Conservation (phyloP, 2,329 filamentous ascomycete species). For the Trichoderma koningii region DNA sequence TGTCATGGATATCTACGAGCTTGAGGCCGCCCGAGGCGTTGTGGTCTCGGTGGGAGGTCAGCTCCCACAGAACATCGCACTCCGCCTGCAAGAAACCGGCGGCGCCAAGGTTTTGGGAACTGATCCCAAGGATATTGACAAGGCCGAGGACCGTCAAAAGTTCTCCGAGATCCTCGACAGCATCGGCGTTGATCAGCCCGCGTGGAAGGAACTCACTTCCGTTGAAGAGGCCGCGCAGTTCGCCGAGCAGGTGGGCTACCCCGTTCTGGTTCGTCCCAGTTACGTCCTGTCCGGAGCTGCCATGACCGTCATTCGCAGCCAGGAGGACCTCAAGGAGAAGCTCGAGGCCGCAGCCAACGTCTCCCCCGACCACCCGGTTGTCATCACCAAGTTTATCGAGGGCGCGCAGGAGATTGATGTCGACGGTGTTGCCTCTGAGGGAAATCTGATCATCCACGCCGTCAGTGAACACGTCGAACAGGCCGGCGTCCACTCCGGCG, state of each 20-base stretch:
- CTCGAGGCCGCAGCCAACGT: conserved; percentile 86
- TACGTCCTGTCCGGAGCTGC: conserved; percentile 97
- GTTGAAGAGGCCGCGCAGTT: conserved; percentile 86
- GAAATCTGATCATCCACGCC: conserved; percentile 86
- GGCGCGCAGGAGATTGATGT: conserved; percentile 96
- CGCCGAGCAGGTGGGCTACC: conserved; percentile 82
- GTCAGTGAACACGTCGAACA: conserved; percentile 96
- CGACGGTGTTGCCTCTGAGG: conserved; percentile 84
- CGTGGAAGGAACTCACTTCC: conserved; percentile 95
- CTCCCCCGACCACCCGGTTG: conserved; percentile 94
- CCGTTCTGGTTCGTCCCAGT: conserved; percentile 88
- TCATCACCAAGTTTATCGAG: conserved; percentile 98
- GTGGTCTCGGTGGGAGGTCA: conserved; percentile 96
- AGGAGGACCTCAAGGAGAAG: conserved; percentile 91
- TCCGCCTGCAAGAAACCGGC: conserved; percentile 88
- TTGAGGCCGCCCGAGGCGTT: conserved; percentile 81
- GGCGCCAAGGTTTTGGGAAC: conserved; percentile 91
- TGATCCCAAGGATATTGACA: conserved; percentile 91
- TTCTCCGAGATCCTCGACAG: conserved; percentile 97
- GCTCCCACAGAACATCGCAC: conserved; percentile 94
- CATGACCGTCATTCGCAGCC: conserved; percentile 93
- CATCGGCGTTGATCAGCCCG: conserved; percentile 94
- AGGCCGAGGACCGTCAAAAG: conserved; percentile 96
- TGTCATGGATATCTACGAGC: conserved; percentile 98
- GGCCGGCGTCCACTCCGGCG: conserved; percentile 96